Base-by-base conservation (phyloP, 179 eudicot species). In the Camellia oleifera region DNA sequence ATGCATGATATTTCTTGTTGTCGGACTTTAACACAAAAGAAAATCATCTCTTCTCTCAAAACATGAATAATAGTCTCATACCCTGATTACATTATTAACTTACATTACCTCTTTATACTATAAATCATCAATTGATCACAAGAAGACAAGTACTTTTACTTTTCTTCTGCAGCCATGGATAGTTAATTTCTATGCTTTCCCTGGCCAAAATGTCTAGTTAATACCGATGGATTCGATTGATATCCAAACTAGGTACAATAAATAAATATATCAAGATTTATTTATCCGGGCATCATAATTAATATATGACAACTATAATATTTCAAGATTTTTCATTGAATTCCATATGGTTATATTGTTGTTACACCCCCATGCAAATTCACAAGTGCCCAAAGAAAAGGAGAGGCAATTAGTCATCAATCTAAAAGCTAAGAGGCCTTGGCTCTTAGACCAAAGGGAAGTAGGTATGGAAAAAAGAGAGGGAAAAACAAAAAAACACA, bases 351-450 rank as follows among this genome's bases (percentile, higher is more conserved):
- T 32, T 32, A 32, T 32, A 48, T 20, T n/a, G 53, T 50, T 62
- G 58, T 82, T 57, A 69, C 81, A 20, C 72, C 87, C 46, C 61
- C 40, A 32, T 65, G 26, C 76, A 56, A 57, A 80, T 79, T 81
- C 78, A 64, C 82, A 70, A 70, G 75, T 79, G 73, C 71, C 75
- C 75, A 26, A 7, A 44, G 20, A 23, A 10, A 32, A 6, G 40
- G 20, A 40, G 78, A 44, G 76, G 66, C 73, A 75, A 32, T 32
- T 32, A 69, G 80, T 72, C 75, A 71, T 76, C 53, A 64, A 13
- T n/a, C 15, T 46, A n/a, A 12, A 50, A 77, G 23, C 50, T 23
- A 77, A 15, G 62, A 77, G 71, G 9, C 62, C 48, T 66, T 32
- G 72, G 7, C 72, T 66, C 52, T n/a, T 56, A 76, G 17, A 32